Evolutionary conservation across 1,139 yeast genomes (phyloP), one percentile per base, ranked within the genome.

Genomic region (Debaryomyces subglobosus): DNA sequence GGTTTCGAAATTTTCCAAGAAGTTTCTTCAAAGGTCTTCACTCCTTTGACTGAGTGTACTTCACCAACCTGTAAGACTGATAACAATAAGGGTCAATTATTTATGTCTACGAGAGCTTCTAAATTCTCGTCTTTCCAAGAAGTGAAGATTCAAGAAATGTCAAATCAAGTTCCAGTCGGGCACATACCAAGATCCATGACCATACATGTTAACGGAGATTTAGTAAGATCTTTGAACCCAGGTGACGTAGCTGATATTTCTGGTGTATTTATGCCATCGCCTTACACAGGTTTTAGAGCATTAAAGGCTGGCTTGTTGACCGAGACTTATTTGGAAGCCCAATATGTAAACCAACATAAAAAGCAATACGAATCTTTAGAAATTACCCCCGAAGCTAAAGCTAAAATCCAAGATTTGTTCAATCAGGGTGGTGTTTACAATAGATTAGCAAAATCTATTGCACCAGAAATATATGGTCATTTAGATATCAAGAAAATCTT

Each of bases 1-100:
- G 99, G 99, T 42, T 87, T 82, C 65, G 99, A 95, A 71, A 85
- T 91, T 50, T 95, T 95, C 74, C 99, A 94, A 71, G 98, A 94
- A 67, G 96, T 95, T 57, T 86, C 83, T 57, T 74, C 94, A 32
- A 84, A 85, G 62, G 85, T 90, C 36, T 95, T 90, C 68, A 84
- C 89, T 37, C 99, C 99, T 9, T 74, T 92, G 50, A 65, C 77
- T 2, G 96, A 91, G 62, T 95, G 99, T 72, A 84, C 89, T 2
- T 89, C 97, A 1, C 79, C 81, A 20, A 85, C 84, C 56, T 95
- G 99, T 74, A 67, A 72, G 49, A 82, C 82, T 52, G 92, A 94
- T 68, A 85, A 87, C 64, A 80, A 87, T 44, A 86, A 86, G 64
- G 99, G 99, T 45, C 94, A 90, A 69, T 77, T 95, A 49, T 90